Base-by-base conservation (phyloP, 805 yeast genomes). In the Wickerhamomyces alni region DNA sequence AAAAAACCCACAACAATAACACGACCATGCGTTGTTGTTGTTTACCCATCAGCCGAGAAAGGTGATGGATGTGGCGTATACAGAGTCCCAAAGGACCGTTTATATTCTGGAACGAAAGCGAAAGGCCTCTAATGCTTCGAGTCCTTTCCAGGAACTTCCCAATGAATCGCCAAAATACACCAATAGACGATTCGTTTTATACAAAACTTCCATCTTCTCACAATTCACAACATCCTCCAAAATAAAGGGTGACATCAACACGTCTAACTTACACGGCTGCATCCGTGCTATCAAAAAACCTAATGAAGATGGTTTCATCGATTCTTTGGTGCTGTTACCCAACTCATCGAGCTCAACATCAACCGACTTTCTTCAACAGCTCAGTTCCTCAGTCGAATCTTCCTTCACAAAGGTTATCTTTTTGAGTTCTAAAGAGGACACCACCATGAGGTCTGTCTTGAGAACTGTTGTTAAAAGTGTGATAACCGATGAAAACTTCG, bases 391-490 rank as follows among this genome's bases (percentile, higher is more conserved):
- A 27, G 29, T 53, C 8, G 22, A 38, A 8, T 34, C 39, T 13
- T 16, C 44, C 3, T 30, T 30, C 16, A 27, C 40, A 22, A 52
- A 41, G 26, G 39, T 48, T 8, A 39, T 55, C 8, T 18, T 44
- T 3, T 26, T 55, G 28, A 47, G 41, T 34, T 47, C 60, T 2
- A 55, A 53, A 40, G 58, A 55, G 26, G 47, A 46, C 10, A 46
- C 51, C 1, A 55, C 60, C 5, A 51, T 55, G 45, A 54, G 49
- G 35, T 38, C 44, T 12, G 39, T 49, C 1, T 21, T 55, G 33
- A 54, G 46, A 39, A 38, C 41, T 5, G 47, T 55, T n/a, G 51
- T 54, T 12, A 35, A 40, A 6, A 37, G 47, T 5, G 34, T 50
- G 8, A 38, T 44, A 1, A 38, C 41, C 19, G 52, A 44, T 5